Evolutionary conservation across 2,329 filamentous ascomycete species (phyloP).

Genomic region (Claviceps sp.): DNA sequence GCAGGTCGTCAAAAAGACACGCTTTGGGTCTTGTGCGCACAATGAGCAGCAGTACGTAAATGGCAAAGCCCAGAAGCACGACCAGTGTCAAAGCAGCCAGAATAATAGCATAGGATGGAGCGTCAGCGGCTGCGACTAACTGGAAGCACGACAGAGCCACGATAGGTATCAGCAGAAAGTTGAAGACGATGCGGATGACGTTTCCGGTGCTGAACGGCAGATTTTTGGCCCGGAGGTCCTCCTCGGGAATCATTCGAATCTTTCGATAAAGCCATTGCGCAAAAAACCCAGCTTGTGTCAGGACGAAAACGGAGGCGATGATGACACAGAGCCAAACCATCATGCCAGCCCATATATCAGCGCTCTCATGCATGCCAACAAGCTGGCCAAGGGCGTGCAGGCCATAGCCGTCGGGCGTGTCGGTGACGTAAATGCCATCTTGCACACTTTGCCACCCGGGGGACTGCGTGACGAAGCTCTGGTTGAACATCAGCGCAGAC

Average conservation of each 20-base stretch:
- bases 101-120: conserved; percentile 57
- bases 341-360: conserved; percentile 90
- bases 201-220: conserved; percentile 74
- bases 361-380: conserved; percentile 60
- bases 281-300: conserved; percentile 67
- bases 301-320: conserved; percentile 49
- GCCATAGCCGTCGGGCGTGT: conserved; percentile 72
- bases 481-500: conserved; percentile 86
- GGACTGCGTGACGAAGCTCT: conserved; percentile 65
- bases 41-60: conserved; percentile 72
- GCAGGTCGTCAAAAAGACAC: conserved; percentile 83
- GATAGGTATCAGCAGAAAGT: conserved; percentile 81
- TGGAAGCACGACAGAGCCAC: conserved; percentile 84
- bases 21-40: conserved; percentile 68
- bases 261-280: conserved; percentile 63
- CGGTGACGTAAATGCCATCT: conserved; percentile 78
- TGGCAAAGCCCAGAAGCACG: conserved; percentile 57
- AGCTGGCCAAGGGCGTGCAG: conserved; percentile 68
- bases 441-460: conserved; percentile 52
- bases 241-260: conserved; percentile 59
- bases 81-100: conserved; percentile 64
- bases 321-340: conserved; percentile 80
- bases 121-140: conserved; percentile 58
- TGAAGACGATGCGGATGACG: conserved; percentile 75
- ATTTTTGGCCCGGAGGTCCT: conserved; percentile 85